Percentiles rank a stretch among this genome's conserved stretches.
phyloP scores from a whole-genome alignment of 2,329 filamentous ascomycete genomes.

The Talaromyces piceae region DNA sequence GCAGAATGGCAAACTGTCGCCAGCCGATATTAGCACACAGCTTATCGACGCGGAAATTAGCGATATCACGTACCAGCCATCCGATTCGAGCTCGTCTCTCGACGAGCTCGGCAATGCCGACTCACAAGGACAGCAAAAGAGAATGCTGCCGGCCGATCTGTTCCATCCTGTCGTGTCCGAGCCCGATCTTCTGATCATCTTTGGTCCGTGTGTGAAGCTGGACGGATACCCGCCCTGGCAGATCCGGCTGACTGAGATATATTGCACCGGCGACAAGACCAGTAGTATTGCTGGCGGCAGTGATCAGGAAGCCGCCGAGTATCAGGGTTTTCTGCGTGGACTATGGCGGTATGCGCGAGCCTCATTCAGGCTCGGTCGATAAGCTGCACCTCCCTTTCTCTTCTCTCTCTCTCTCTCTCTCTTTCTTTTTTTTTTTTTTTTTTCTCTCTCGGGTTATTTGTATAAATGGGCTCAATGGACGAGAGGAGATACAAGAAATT shows the following conservation, averaged over 20 bases:
- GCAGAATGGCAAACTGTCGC: constrained; percentile 73
- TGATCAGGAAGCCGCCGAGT: constrained; percentile 58
- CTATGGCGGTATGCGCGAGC: constrained; percentile 78
- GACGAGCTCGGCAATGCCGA: constrained; percentile 1
- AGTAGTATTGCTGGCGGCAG: constrained; percentile 29
- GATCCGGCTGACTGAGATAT: constrained; percentile 89
- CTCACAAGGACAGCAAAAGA: too few relatives aligned
- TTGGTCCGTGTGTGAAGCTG: constrained; percentile 73
- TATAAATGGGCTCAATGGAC: constrained; percentile 2
- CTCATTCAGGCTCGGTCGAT: constrained; percentile 75
- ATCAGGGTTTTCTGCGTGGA: constrained; percentile 84
- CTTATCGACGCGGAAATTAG: constrained; percentile 83
- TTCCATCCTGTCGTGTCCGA: constrained; percentile 61
- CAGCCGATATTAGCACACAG: constrained; percentile 74
- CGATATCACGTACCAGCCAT: constrained; percentile 41
- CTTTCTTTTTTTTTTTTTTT: background rate
- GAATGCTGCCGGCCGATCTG: constrained; percentile 4
- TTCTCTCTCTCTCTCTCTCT: background rate
- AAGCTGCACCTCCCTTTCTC: constrained; percentile 10
- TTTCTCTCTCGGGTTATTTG: background rate
- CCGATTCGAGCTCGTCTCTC: constrained; percentile 11
- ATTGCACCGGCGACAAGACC: constrained; percentile 47
- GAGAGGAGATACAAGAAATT: background rate
- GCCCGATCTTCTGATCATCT: constrained; percentile 82
- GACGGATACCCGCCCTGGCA: constrained; percentile 97